These are phyloP conservation scores for Strigomonas culicis DNA, from an alignment of 208 protist species.

Conservation along the genomic window DNA sequence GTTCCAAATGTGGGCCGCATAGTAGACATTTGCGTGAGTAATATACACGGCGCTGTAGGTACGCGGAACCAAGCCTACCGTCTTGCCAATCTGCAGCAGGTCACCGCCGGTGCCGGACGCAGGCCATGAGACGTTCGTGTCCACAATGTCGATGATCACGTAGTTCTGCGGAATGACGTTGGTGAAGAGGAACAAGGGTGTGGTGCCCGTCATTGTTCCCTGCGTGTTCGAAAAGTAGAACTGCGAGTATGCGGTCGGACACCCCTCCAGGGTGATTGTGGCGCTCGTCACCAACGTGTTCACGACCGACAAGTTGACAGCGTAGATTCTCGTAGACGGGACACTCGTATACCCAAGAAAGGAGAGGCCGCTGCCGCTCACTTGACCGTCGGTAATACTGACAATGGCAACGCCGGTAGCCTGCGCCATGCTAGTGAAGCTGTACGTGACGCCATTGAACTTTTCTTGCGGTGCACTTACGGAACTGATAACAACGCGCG, in stretches of 20 bases:
- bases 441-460: too few relatives aligned
- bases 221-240: not conserved
- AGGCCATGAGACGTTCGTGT: not conserved
- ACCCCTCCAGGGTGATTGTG: not conserved
- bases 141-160: slow-evolving; percentile 2
- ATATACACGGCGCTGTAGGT: not conserved
- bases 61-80: not conserved
- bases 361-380: too few relatives aligned
- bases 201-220: not conserved
- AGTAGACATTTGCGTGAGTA: not conserved
- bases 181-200: not conserved
- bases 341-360: too few relatives aligned
- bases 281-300: not conserved
- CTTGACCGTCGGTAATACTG: too few relatives aligned
- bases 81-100: not conserved
- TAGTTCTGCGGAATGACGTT: not conserved
- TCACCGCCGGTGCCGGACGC: not conserved
- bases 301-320: not conserved
- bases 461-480: too few relatives aligned
- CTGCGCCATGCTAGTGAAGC: too few relatives aligned
- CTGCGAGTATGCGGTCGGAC: not conserved
- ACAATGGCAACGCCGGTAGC: too few relatives aligned
- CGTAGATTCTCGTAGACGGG: too few relatives aligned
- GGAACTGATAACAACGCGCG: too few relatives aligned
- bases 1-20: not conserved